Conservation (phyloP, 176 grass and related monocot species). For the Avena sativa region DNA sequence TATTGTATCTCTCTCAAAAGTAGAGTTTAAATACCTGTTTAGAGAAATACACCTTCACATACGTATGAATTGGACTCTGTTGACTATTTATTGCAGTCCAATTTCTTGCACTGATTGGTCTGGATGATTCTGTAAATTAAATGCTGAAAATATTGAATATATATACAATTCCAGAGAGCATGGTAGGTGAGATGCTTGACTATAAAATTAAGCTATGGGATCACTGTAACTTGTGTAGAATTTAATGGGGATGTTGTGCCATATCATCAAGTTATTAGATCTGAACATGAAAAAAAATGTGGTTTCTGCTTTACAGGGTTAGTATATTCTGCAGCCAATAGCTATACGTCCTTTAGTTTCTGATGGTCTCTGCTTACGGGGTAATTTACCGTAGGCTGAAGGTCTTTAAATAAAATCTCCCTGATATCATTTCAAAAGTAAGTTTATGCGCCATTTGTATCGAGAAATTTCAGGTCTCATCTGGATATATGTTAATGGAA, state of each 20-base stretch:
- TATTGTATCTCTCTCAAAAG: neutral
- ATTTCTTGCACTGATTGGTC: neutral
- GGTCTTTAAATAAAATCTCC: neutral
- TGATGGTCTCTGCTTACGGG: neutral
- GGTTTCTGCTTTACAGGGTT: neutral
- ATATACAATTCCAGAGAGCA: neutral
- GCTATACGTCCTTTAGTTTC: neutral
- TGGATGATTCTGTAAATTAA: constrained; percentile 12
- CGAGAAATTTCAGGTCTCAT: neutral
- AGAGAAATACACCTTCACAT: neutral
- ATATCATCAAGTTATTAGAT: neutral
- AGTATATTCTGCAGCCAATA: neutral
- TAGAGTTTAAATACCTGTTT: neutral
- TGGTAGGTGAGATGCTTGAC: constrained; percentile 5
- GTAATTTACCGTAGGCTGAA: neutral
- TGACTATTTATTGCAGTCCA: neutral
- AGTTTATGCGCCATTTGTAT: constrained; percentile 9
- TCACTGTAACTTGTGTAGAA: neutral
- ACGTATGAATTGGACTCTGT: neutral
- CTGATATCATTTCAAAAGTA: neutral
- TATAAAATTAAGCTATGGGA: neutral
- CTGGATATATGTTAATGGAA: neutral
- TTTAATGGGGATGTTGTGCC: neutral
- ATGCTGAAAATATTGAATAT: neutral
- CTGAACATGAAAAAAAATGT: neutral